Evolutionary conservation across 306 rosid species (phyloP), one percentile per base, ranked within the genome.

Genomic region (Leucaena leucocephala): DNA sequence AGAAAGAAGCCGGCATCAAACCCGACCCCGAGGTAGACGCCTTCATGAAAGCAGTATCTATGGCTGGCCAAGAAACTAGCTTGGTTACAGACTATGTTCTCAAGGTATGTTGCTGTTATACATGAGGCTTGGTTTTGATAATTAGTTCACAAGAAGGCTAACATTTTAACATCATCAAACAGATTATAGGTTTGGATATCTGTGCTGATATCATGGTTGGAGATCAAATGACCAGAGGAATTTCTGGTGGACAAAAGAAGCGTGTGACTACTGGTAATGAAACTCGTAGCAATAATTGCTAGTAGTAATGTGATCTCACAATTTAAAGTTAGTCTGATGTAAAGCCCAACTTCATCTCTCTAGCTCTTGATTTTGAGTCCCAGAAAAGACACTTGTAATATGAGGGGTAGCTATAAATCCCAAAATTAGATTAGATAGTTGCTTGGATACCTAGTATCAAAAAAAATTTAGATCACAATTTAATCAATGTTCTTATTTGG

Each of bases 11-110:
- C 2, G 92, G 90, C 34, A 89, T 89, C 55, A 86, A 89, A 58
- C 92, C 92, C 1, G 90, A 89, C 40, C 78, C 86, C 15, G 90
- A 86, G 76, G 83, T 89, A 22, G 92, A 89, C 76, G 92, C 92
- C 3, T 86, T 82, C 82, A 89, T 89, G 92, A 89, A 89, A 58
- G 90, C 92, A 58, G 82, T 84, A n/a, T 80, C 92, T 22, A 52
- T 86, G 85, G 43, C 82, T 17, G 92, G 92, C 80, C 88, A 84
- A 69, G 78, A 86, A 74, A 86, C 88, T 8, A 88, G 87, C 72
- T 84, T 88, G 85, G 67, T 80, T 61, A 88, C 92, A 33, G 90
- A 88, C 45, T 88, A 88, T 36, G 86, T 76, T 82, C 91, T 88
- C 69, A 82, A 76, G 77, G 80, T 78, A 36, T n/a, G 36, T 67